phyloP scores from a whole-genome alignment of 2,329 filamentous ascomycete species.

The Aureobasidium zeae region DNA sequence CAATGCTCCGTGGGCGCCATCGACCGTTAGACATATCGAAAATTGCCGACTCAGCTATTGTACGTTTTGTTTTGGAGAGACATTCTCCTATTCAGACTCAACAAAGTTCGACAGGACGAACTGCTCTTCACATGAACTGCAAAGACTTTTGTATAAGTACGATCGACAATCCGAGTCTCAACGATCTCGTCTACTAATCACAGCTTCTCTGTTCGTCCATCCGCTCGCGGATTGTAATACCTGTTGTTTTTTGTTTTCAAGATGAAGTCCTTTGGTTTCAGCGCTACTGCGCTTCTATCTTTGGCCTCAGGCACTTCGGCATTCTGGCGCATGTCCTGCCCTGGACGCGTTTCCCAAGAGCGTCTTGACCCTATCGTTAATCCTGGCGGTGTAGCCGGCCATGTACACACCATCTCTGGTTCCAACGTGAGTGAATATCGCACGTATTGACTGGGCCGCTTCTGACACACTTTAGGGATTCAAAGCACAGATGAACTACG shows the following conservation, averaged over 20 bases:
- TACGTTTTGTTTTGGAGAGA: constrained; percentile 14
- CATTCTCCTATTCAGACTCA: constrained; percentile 6
- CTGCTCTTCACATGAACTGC: neutral
- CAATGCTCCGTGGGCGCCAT: constrained; percentile 11
- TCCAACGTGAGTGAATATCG: constrained; percentile 43
- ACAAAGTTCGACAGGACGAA: neutral
- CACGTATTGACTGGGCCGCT: too few species aligned
- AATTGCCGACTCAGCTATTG: constrained; percentile 16
- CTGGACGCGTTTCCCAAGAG: constrained; percentile 51
- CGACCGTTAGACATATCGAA: constrained; percentile 14
- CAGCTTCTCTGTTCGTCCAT: constrained; percentile 11
- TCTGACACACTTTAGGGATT: constrained; percentile 39
- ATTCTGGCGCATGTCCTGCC: constrained; percentile 62
- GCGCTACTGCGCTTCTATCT: constrained; percentile 13
- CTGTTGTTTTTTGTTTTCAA: constrained; percentile 1
- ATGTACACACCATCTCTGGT: constrained; percentile 64
- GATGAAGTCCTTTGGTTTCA: constrained; percentile 14
- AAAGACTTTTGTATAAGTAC: constrained; percentile 5
- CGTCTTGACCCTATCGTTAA: constrained; percentile 59
- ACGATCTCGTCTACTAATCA: constrained; percentile 15
- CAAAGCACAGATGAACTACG: constrained; percentile 51
- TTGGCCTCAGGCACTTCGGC: constrained; percentile 44
- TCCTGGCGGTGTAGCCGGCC: constrained; percentile 49
- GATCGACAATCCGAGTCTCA: constrained; percentile 10
- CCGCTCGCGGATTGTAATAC: constrained; percentile 13